These are phyloP conservation scores for Ganoderma boninense DNA, from an alignment of 1,284 basidiomycete species.

Conservation along the genomic window DNA sequence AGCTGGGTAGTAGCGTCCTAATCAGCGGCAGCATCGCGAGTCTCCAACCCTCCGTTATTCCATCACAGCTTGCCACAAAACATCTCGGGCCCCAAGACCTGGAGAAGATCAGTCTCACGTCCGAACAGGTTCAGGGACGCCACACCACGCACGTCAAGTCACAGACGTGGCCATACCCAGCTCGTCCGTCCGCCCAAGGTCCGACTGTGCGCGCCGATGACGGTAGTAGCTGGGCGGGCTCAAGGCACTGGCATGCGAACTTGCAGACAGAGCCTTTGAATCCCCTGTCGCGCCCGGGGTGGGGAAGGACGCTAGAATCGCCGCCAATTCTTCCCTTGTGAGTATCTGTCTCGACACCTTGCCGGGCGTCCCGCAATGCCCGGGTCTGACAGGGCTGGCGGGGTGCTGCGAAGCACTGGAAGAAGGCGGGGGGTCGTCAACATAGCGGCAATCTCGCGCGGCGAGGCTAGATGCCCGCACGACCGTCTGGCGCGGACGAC, in stretches of 20 bases:
- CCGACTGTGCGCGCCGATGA: constrained; percentile 19
- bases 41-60: neutral
- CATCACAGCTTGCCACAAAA: neutral
- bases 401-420: neutral
- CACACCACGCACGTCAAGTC: constrained; percentile 2
- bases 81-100: neutral
- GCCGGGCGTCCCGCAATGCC: neutral
- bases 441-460: neutral
- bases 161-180: constrained; percentile 15
- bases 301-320: constrained; percentile 27
- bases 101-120: neutral
- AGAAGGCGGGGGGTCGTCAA: neutral
- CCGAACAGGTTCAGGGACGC: neutral
- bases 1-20: neutral
- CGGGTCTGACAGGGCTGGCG: neutral
- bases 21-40: neutral
- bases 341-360: constrained; percentile 26
- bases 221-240: constrained; percentile 30
- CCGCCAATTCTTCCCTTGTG: constrained; percentile 26
- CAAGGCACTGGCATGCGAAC: constrained; percentile 6
- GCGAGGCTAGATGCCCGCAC: neutral
- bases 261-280: neutral
- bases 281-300: neutral
- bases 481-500: neutral
- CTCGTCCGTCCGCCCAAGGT: constrained; percentile 23